Conservation (phyloP, 1,284 basidiomycete species). For the Xerocomus nothofagi region DNA sequence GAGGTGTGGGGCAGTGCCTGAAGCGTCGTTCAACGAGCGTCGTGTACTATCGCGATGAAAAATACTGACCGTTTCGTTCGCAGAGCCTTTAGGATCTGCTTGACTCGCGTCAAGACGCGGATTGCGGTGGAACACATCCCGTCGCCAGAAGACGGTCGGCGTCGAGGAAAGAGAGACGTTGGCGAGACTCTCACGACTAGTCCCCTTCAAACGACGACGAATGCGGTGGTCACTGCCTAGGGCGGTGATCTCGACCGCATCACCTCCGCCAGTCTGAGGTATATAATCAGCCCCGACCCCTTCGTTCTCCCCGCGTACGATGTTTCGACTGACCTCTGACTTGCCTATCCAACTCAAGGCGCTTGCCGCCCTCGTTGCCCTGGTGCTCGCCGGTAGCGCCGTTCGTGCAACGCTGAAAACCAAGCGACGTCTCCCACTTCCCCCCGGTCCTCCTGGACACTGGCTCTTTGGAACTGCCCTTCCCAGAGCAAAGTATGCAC, state of each 20-base stretch:
- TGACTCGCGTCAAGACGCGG: conserved; percentile 21
- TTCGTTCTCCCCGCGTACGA: neutral
- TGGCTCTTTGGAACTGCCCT: conserved; percentile 33
- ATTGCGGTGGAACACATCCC: too few relatives aligned
- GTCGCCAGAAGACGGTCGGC: conserved; percentile 5
- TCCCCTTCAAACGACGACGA: too few relatives aligned
- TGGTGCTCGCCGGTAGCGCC: conserved; percentile 17
- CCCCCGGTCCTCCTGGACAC: conserved; percentile 35
- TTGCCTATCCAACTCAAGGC: conserved; percentile 14
- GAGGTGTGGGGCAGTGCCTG: conserved; percentile 11
- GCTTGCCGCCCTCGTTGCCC: conserved; percentile 17
- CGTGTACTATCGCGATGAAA: too few relatives aligned
- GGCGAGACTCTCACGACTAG: too few relatives aligned
- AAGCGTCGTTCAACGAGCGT: conserved; percentile 7
- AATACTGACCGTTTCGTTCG: conserved; percentile 24
- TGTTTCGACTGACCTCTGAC: conserved; percentile 10
- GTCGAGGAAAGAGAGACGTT: too few relatives aligned
- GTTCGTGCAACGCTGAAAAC: conserved; percentile 12
- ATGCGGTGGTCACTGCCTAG: too few relatives aligned
- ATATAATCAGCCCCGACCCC: too few relatives aligned
- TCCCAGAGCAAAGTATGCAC: conserved; percentile 28
- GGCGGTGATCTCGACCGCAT: too few relatives aligned
- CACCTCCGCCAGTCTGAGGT: too few relatives aligned
- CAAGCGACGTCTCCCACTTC: conserved; percentile 24
- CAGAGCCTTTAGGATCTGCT: conserved; percentile 12